Conservation (phyloP, 2,329 filamentous ascomycete species). For the Fusarium musae region DNA sequence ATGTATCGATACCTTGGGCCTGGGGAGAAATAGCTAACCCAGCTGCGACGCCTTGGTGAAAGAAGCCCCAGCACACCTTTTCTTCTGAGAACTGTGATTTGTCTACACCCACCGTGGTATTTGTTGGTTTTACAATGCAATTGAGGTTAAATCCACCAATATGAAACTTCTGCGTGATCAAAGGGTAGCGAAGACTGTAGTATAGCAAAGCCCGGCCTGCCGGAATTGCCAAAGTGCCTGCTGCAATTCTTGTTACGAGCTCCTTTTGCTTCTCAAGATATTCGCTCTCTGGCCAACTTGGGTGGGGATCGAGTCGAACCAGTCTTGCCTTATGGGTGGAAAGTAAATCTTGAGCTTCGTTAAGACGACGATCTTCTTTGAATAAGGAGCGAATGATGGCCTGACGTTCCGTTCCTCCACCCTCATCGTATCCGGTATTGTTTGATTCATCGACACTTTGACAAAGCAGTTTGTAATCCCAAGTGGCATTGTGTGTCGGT, state of each 20-base stretch:
- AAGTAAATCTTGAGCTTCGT: conserved; percentile 86
- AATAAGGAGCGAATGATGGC: conserved; percentile 88
- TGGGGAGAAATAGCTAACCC: conserved; percentile 90
- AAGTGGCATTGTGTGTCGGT: conserved; percentile 72
- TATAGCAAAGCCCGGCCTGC: conserved; percentile 88
- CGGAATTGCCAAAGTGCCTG: conserved; percentile 88
- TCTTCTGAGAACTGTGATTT: conserved; percentile 90
- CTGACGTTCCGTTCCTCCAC: conserved; percentile 85
- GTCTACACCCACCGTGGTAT: conserved; percentile 93
- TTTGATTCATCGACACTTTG: conserved; percentile 70
- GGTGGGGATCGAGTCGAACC: conserved; percentile 79
- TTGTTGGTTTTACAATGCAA: conserved; percentile 90
- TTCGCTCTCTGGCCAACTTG: conserved; percentile 85
- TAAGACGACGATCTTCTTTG: conserved; percentile 87
- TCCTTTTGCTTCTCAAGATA: conserved; percentile 93
- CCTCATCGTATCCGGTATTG: conserved; percentile 75
- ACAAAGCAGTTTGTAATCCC: conserved; percentile 84
- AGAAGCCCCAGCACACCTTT: conserved; percentile 98
- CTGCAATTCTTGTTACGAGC: conserved; percentile 85
- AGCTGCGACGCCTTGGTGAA: conserved; percentile 94
- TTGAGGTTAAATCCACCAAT: conserved; percentile 92
- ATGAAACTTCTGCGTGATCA: conserved; percentile 91
- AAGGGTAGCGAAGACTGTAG: conserved; percentile 85
- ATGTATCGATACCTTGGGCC: conserved; percentile 95
- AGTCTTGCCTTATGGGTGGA: conserved; percentile 84